Evolutionary conservation across 2,329 filamentous ascomycete species (phyloP).

Genomic region (Pseudogymnoascus sp.): DNA sequence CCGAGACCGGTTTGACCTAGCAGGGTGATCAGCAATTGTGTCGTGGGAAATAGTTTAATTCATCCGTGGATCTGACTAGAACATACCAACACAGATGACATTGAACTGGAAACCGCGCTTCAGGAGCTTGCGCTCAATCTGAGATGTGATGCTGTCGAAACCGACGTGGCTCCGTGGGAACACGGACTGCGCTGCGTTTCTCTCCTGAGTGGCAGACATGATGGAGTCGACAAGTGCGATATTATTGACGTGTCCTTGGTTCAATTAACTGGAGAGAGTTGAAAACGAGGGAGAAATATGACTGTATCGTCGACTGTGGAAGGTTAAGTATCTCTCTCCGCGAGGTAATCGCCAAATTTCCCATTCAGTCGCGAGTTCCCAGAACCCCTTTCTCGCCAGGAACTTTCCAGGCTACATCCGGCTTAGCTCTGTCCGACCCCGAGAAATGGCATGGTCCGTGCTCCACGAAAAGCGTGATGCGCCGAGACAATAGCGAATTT

Average conservation of each 20-base stretch:
- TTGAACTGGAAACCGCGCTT: slow-evolving; percentile 99
- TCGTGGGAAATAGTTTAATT: neutral
- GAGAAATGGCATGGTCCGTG: slow-evolving; percentile 6
- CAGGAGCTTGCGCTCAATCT: slow-evolving; percentile 98
- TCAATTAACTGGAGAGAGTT: neutral
- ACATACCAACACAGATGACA: slow-evolving; percentile 96
- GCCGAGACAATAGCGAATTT: slow-evolving; percentile 2
- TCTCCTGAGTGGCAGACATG: slow-evolving; percentile 29
- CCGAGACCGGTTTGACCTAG: slow-evolving; percentile 95
- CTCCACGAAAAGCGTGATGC: slow-evolving; percentile 10
- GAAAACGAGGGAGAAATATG: slow-evolving; percentile 5
- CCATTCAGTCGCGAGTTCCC: slow-evolving; percentile 5
- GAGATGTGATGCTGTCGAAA: slow-evolving; percentile 99
- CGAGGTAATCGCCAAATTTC: slow-evolving; percentile 11
- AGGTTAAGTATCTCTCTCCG: slow-evolving; percentile 9
- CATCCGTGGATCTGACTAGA: neutral
- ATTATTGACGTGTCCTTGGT: neutral
- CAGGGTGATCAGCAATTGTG: slow-evolving; percentile 21
- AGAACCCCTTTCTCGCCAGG: slow-evolving; percentile 11
- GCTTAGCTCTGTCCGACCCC: neutral
- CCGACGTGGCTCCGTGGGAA: slow-evolving; percentile 97
- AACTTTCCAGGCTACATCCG: slow-evolving; percentile 9
- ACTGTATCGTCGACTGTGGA: slow-evolving; percentile 3
- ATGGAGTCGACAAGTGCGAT: slow-evolving; percentile 11
- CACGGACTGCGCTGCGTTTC: slow-evolving; percentile 35